Base-by-base conservation (phyloP, 169 alveolate genomes). In the Neospora caninum region DNA sequence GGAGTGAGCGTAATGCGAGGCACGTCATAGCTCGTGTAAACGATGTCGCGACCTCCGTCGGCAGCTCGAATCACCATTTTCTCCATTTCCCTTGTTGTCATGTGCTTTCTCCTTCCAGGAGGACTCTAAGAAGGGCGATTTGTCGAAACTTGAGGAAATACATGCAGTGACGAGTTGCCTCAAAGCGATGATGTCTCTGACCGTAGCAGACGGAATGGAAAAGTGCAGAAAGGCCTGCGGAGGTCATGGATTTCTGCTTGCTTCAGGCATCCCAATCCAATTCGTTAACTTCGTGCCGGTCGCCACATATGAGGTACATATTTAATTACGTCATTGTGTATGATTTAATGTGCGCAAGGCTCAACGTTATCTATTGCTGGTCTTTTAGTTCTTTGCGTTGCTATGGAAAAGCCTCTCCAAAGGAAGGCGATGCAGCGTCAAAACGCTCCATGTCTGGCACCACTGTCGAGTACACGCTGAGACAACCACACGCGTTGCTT, bases 241-340 rank as follows among this genome's bases (percentile, higher is more conserved):
- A 20, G 95, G 95, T 58, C 95, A 93, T n/a, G 95, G 95, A 27
- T 93, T 41, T 78, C 58, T 88, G 39, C 89, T 36, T 36, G 93
- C 95, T 6, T 42, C 95, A 13, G 95, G 95, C 43, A 64, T 93
- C 16, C 54, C 95, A 9, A 43, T 93, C n/a, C 93, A 88, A 25
- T 54, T 87, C 91, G 93, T 54, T 80, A 87, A 38, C 92, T 94
- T 69, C 45, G 67, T 88, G 22, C 95, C 95, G 16, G 94, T 88
- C n/a, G 94, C 73, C 43, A 94, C 95, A 16, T 94, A 94, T 45
- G 95, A 94, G 93, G 95, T 88, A 64, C n/a, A 13, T 49, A 49
- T 13, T 7, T 49, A 49, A 49, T 49, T 49, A n/a, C 58, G 58
- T 49, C 4, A 49, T 49, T 49, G 13, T 49, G 13, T 13, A 49